Percentiles rank a stretch among this genome's conserved stretches.
Conservation (phyloP, 2,329 filamentous ascomycete genomes). For the Cladosporium sp. region DNA sequence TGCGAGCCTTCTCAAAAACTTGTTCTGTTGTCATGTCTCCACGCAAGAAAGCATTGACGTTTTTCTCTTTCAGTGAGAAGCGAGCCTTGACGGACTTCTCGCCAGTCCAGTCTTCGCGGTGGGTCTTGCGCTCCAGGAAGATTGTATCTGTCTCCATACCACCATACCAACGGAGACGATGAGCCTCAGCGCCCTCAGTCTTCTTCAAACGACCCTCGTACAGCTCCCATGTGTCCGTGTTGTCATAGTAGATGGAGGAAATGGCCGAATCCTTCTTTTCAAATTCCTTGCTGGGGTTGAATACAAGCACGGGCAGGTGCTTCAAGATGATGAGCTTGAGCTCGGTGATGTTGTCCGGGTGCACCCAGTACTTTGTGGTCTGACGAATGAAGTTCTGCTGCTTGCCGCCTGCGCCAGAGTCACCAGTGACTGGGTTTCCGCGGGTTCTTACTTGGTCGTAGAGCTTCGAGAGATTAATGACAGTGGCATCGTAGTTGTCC, state of each 20-base stretch:
- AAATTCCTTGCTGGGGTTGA: constrained; percentile 97
- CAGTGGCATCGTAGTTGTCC: constrained; percentile 95
- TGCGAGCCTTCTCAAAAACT: constrained; percentile 94
- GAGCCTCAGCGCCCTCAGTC: constrained; percentile 94
- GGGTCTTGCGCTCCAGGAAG: constrained; percentile 96
- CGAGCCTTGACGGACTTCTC: constrained; percentile 98
- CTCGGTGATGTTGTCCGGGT: constrained; percentile 97
- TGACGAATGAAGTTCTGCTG: constrained; percentile 96
- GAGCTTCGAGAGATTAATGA: constrained; percentile 89
- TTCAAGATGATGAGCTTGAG: constrained; percentile 97
- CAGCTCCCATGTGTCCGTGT: constrained; percentile 87
- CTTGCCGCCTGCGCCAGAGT: constrained; percentile 83
- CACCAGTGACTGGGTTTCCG: constrained; percentile 88
- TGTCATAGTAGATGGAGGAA: constrained; percentile 98
- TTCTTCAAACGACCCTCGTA: constrained; percentile 96
- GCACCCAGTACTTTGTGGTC: constrained; percentile 99
- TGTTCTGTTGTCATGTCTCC: constrained; percentile 82
- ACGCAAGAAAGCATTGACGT: constrained; percentile 85
- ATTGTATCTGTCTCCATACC: constrained; percentile 94
- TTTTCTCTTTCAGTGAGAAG: constrained; percentile 94
- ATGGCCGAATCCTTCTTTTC: constrained; percentile 88
- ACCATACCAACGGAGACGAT: constrained; percentile 95
- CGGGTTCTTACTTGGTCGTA: constrained; percentile 93
- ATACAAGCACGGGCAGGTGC: constrained; percentile 93
- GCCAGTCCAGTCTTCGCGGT: constrained; percentile 98